Evolutionary conservation across 2,329 filamentous ascomycete genomes (phyloP).

Genomic region (Eutypella sp.): DNA sequence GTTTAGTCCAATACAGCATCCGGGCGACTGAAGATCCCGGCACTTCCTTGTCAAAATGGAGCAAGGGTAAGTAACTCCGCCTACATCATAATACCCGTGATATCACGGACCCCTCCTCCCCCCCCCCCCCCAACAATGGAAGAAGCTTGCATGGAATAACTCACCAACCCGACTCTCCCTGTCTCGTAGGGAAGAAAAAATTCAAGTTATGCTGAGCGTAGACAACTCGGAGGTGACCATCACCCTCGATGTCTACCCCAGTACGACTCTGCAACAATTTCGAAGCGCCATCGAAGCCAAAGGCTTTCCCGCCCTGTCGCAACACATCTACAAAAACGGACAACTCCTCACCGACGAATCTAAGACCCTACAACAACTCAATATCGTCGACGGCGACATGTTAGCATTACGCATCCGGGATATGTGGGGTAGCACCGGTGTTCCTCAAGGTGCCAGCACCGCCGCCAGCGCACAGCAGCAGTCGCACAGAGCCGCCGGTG

Average conservation of each 20-base stretch:
- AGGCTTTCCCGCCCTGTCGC: slow-evolving; percentile 63
- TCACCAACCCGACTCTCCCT: too few species aligned
- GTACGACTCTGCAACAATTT: slow-evolving; percentile 74
- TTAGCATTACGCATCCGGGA: slow-evolving; percentile 75
- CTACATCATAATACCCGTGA: too few species aligned
- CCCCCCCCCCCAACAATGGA: too few species aligned
- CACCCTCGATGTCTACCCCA: slow-evolving; percentile 63
- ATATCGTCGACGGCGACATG: slow-evolving; percentile 87
- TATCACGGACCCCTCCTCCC: too few species aligned
- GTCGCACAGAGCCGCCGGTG: slow-evolving; percentile 24
- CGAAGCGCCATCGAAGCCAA: slow-evolving; percentile 87
- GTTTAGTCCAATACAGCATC: too few species aligned
- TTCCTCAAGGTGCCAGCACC: slow-evolving; percentile 21
- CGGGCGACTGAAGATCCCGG: too few species aligned
- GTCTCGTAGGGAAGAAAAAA: too few species aligned
- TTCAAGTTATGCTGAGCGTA: too few species aligned
- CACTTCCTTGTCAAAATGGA: too few species aligned
- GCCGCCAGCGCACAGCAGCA: slow-evolving; percentile 32
- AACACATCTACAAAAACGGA: slow-evolving; percentile 90
- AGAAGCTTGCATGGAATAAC: too few species aligned
- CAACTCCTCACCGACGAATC: slow-evolving; percentile 69
- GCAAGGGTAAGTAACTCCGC: too few species aligned
- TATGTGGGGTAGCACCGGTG: slow-evolving; percentile 44
- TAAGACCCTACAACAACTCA: slow-evolving; percentile 76
- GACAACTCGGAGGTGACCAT: slow-evolving; percentile 60